These are phyloP conservation scores for Pseudozyma thailandica DNA, from an alignment of 1,284 basidiomycete species.

Conservation along the genomic window DNA sequence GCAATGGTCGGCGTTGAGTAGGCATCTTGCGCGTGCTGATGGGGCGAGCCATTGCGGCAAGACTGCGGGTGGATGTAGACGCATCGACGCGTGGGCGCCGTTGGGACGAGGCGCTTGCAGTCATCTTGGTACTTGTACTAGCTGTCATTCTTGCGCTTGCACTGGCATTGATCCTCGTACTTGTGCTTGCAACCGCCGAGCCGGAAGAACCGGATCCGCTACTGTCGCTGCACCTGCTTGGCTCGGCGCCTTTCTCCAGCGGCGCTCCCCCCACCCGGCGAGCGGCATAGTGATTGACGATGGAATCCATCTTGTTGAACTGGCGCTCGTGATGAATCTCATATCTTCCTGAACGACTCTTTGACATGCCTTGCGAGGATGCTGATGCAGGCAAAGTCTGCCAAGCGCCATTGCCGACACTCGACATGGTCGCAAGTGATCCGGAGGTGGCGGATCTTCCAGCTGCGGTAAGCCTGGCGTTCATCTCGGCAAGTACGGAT, in stretches of 20 bases:
- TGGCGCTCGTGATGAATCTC: conserved; percentile 48
- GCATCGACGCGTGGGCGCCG: conserved; percentile 25
- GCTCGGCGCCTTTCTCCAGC: conserved; percentile 2
- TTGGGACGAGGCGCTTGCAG: conserved; percentile 8
- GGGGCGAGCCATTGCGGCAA: conserved; percentile 26
- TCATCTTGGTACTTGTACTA: conserved; percentile 6
- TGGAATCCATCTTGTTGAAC: conserved; percentile 57
- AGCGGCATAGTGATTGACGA: conserved; percentile 56
- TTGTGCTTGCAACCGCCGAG: conserved; percentile 1
- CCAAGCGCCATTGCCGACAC: conserved; percentile 28
- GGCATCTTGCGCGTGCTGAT: conserved; percentile 21
- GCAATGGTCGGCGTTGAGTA: conserved; percentile 21
- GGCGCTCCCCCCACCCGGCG: conserved; percentile 22
- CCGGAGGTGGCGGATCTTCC: conserved; percentile 30
- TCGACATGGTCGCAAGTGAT: conserved; percentile 37
- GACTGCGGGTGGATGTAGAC: conserved; percentile 36
- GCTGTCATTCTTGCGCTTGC: conserved; percentile 4
- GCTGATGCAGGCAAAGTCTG: conserved; percentile 20
- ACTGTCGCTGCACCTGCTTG: neutral
- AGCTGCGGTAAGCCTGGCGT: conserved; percentile 46
- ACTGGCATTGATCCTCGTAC: conserved; percentile 12
- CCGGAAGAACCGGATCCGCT: neutral
- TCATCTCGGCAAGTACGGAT: conserved; percentile 54
- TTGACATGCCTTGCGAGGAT: conserved; percentile 33
- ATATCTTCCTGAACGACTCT: conserved; percentile 40